These are phyloP conservation scores for Lycium ferocissimum DNA, from an alignment of 257 asterid species.

Conservation along the genomic window DNA sequence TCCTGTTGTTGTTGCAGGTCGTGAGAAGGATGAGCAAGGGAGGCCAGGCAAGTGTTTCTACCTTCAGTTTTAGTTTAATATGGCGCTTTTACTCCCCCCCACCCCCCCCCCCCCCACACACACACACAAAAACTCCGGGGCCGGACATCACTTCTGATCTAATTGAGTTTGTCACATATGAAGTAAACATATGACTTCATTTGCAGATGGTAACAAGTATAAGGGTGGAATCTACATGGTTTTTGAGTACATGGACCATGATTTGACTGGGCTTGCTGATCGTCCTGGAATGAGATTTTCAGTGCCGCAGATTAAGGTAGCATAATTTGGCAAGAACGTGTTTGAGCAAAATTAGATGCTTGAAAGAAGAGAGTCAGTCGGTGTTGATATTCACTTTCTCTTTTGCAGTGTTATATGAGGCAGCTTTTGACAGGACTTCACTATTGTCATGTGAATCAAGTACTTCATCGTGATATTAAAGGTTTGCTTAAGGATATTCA, in stretches of 20 bases:
- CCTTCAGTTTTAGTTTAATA: background rate
- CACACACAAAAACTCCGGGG: accelerated
- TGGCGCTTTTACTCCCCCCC: background rate
- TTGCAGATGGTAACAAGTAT: constrained; percentile 78
- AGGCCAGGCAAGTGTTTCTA: constrained; percentile 54
- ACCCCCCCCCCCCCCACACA: no score
- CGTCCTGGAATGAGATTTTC: constrained; percentile 97
- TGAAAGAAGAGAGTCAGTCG: constrained; percentile 15
- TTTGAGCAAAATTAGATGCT: background rate
- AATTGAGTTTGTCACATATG: constrained; percentile 17
- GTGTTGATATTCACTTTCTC: constrained; percentile 33
- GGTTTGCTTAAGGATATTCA: constrained; percentile 46
- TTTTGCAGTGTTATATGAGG: constrained; percentile 90
- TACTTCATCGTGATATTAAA: constrained; percentile 97
- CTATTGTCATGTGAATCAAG: constrained; percentile 93
- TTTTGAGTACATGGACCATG: constrained; percentile 98
- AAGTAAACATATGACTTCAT: constrained; percentile 1
- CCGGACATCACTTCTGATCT: constrained; percentile 19
- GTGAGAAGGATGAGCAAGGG: constrained; percentile 69
- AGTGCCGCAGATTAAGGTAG: constrained; percentile 91
- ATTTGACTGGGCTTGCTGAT: constrained; percentile 96
- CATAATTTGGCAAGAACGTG: constrained; percentile 30
- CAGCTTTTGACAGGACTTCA: constrained; percentile 95
- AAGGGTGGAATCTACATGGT: constrained; percentile 96
- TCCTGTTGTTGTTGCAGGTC: constrained; percentile 55